Evolutionary conservation across 2,329 filamentous ascomycete species (phyloP), one percentile per base, ranked within the genome.

Genomic region (Stenocarpella maydis): DNA sequence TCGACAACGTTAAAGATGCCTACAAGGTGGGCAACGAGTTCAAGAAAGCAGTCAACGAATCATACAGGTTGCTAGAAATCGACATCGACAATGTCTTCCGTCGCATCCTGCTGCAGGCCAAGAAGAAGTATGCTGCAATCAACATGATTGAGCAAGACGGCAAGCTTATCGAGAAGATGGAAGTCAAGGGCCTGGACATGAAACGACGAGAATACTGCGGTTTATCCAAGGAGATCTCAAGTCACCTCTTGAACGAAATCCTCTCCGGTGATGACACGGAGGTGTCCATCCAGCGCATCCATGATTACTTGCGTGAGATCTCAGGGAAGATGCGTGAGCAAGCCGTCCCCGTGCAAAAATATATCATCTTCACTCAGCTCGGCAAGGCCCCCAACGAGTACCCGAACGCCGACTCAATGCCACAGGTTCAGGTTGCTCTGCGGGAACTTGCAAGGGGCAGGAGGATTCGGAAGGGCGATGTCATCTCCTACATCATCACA

Each of bases 101-200:
- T 54, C 91, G 96, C 39, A 92, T 99, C 68, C 83, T 99, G 47
- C 86, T 99, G 17, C 96, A 98, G 77, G 95, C 96, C 37, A 99
- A 99, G 87, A 99, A 99, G 86, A 99, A 99, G 85, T 99, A 99
- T 80, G 96, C 96, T 10, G 96, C 96, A 49, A 92, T 99, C 80
- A 98, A 97, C 78, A 89, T 98, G 79, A 89, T 96, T 8, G 93
- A 98, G 76, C 86, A 92, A 26, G 92, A 97, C 75, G 95, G 94
- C 74, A 97, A 95, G 78, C 97, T 91, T 77, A 86, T 95, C 53
- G 95, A 98, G 79, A 95, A 97, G 82, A 92, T 99, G 81, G 96
- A 99, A 79, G 93, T 99, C 77, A 99, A 99, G 82, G 96, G 96
- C 84, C 87, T 99, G 58, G 96, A 99, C 77, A 99, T 99, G 96